Evolutionary conservation across 176 grass and related monocot genomes (phyloP).

Genomic region (Paspalum vaginatum): DNA sequence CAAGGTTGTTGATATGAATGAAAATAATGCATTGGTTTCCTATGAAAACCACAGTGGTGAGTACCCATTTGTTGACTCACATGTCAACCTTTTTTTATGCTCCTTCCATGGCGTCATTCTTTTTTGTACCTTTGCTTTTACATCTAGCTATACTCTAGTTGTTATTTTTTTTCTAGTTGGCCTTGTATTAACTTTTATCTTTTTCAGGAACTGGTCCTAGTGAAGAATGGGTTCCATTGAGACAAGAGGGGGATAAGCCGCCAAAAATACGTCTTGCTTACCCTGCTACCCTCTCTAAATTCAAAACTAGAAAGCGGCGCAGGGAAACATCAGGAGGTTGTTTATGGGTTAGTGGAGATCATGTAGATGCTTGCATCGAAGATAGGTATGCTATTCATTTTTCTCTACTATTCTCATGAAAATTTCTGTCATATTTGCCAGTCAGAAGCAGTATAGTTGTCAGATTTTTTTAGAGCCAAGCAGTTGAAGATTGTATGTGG

Average conservation of each 20-base stretch:
- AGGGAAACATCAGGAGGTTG: slow-evolving; percentile 70
- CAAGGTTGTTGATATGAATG: slow-evolving; percentile 80
- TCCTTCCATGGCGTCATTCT: background rate
- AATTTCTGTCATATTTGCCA: background rate
- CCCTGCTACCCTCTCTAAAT: slow-evolving; percentile 62
- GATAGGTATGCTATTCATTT: slow-evolving; percentile 64
- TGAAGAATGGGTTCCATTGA: slow-evolving; percentile 70
- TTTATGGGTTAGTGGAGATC: slow-evolving; percentile 81
- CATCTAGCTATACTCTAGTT: background rate
- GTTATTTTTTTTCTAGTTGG: slow-evolving; percentile 12
- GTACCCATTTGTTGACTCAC: slow-evolving; percentile 39
- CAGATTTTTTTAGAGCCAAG: background rate
- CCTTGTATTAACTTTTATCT: slow-evolving; percentile 37
- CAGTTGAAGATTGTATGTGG: background rate
- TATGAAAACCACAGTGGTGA: slow-evolving; percentile 67
- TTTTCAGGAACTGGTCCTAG: slow-evolving; percentile 59
- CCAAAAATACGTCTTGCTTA: slow-evolving; percentile 74
- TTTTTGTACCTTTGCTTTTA: slow-evolving; percentile 1
- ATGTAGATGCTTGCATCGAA: slow-evolving; percentile 75
- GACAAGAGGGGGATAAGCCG: slow-evolving; percentile 54
- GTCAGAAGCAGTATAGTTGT: background rate
- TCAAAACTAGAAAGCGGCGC: slow-evolving; percentile 80
- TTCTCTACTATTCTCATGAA: slow-evolving; percentile 18
- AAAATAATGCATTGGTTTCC: slow-evolving; percentile 62
- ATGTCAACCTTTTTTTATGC: slow-evolving; percentile 30